phyloP scores from a whole-genome alignment of 2,329 filamentous ascomycete genomes.

The Chaetomium globosum region DNA sequence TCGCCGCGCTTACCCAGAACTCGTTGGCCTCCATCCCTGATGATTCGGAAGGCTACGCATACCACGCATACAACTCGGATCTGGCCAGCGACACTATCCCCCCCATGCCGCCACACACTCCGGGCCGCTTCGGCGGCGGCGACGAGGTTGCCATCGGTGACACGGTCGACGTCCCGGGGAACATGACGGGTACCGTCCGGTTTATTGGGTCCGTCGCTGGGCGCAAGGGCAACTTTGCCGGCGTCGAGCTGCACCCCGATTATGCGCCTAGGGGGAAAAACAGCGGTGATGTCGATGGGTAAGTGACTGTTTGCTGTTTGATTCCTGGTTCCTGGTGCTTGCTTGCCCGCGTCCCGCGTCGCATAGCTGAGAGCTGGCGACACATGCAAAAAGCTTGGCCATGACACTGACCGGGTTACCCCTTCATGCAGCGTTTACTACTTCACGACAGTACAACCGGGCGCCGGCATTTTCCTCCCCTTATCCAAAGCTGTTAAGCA shows the following conservation, averaged over 20 bases:
- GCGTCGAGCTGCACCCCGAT: conserved; percentile 82
- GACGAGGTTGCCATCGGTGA: conserved; percentile 74
- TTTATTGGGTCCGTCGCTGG: conserved; percentile 86
- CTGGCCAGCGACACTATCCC: conserved; percentile 54
- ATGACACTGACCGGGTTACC: conserved; percentile 30
- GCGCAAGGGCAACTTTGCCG: conserved; percentile 89
- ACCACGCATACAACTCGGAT: conserved; percentile 51
- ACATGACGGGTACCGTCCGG: conserved; percentile 86
- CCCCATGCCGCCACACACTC: conserved; percentile 56
- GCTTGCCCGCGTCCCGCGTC: neutral
- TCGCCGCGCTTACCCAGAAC: conserved; percentile 67
- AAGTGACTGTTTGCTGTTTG: conserved; percentile 41
- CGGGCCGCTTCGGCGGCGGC: conserved; percentile 51
- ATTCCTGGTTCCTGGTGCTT: conserved; percentile 11
- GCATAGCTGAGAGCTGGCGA: neutral
- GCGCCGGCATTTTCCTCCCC: conserved; percentile 91
- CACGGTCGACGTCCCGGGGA: conserved; percentile 85
- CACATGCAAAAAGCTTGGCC: conserved; percentile 32
- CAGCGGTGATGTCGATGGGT: conserved; percentile 94
- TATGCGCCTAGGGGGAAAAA: conserved; percentile 89
- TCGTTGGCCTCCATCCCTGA: conserved; percentile 68
- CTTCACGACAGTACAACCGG: conserved; percentile 75
- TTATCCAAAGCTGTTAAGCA: conserved; percentile 76
- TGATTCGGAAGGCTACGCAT: conserved; percentile 65
- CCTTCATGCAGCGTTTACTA: conserved; percentile 63